These are phyloP conservation scores for Hanseniaspora guilliermondii DNA, from an alignment of 805 yeast species.

Conservation along the genomic window DNA sequence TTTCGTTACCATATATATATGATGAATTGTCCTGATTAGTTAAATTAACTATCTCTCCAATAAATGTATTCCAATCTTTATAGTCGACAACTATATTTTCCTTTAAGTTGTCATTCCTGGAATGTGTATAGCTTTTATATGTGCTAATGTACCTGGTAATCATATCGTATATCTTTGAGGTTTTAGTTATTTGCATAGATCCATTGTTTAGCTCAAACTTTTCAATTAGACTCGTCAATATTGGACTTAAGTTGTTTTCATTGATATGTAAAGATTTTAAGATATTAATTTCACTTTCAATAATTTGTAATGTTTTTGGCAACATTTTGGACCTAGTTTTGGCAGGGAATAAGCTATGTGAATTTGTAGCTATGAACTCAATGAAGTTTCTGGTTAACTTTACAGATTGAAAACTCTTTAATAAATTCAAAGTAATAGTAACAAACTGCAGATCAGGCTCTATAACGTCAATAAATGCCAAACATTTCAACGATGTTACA, in stretches of 20 bases:
- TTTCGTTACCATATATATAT: constrained; percentile 4
- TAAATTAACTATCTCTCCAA: not conserved
- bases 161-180: not conserved
- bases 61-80: not conserved
- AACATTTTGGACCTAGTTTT: not conserved
- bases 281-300: constrained; percentile 12
- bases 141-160: not conserved
- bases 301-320: constrained; percentile 11
- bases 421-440: constrained; percentile 39
- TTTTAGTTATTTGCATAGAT: not conserved
- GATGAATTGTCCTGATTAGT: not conserved
- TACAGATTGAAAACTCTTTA: constrained; percentile 35
- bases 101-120: not conserved
- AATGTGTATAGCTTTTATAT: not conserved
- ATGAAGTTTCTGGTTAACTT: constrained; percentile 43
- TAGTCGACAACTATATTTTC: not conserved
- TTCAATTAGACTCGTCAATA: not conserved
- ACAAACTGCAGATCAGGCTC: constrained; percentile 45
- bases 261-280: not conserved
- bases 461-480: constrained; percentile 1
- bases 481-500: not conserved
- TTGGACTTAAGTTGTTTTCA: not conserved
- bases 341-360: constrained; percentile 6
- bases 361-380: constrained; percentile 45
- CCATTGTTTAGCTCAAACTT: not conserved